phyloP scores from a whole-genome alignment of 768 basidiomycete species.

The Tylopilus rubrobrunneus region DNA sequence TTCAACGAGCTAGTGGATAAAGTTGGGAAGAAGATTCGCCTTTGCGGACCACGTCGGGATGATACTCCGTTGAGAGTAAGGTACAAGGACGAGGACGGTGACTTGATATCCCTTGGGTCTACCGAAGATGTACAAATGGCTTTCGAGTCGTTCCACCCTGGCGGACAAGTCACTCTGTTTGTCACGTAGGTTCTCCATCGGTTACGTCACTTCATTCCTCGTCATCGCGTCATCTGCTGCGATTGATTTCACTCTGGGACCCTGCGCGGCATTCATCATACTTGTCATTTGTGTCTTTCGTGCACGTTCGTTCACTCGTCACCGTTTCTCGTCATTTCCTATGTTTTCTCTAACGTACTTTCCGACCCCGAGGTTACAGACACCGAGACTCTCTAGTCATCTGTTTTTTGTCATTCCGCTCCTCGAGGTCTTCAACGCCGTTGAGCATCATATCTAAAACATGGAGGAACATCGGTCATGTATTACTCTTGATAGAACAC shows the following conservation, averaged over 20 bases:
- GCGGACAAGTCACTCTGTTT: constrained; percentile 78
- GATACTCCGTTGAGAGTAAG: constrained; percentile 82
- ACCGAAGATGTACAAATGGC: constrained; percentile 95
- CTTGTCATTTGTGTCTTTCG: constrained; percentile 11
- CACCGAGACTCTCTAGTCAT: not conserved
- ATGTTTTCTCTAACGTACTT: constrained; percentile 17
- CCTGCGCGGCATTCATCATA: constrained; percentile 5
- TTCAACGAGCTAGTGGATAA: constrained; percentile 84
- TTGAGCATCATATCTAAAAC: constrained; percentile 28
- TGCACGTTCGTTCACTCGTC: constrained; percentile 23
- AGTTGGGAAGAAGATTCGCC: constrained; percentile 88
- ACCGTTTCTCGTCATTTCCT: constrained; percentile 4
- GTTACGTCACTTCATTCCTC: not conserved
- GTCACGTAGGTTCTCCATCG: constrained; percentile 52
- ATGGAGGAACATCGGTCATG: constrained; percentile 35
- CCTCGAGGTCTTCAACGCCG: constrained; percentile 14
- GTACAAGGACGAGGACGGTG: constrained; percentile 91
- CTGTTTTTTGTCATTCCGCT: constrained; percentile 12
- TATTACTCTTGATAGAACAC: constrained; percentile 34
- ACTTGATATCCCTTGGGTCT: constrained; percentile 81
- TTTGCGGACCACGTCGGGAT: constrained; percentile 79
- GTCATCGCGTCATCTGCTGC: constrained; percentile 4
- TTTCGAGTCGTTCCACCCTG: constrained; percentile 77
- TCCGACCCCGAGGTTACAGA: constrained; percentile 1
- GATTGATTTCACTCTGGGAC: constrained; percentile 15